Conservation (phyloP, 768 basidiomycete species). For the Tricholoma sp. region DNA sequence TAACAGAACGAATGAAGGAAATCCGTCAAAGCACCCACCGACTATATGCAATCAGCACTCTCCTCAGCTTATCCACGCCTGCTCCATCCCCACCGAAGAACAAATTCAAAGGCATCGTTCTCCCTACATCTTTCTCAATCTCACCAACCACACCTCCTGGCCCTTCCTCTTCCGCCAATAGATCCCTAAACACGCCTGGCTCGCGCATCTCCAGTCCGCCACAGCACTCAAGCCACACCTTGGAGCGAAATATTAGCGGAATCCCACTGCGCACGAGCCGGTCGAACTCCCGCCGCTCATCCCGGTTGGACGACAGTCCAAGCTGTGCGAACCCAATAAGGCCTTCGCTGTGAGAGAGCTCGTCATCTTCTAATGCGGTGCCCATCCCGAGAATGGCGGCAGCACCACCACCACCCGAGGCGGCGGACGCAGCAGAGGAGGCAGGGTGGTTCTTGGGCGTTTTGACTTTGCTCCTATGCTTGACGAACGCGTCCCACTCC, state of each 20-base stretch:
- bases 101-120: constrained; percentile 91
- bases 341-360: constrained; percentile 77
- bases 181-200: constrained; percentile 84
- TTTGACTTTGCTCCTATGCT: constrained; percentile 51
- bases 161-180: constrained; percentile 52
- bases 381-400: constrained; percentile 69
- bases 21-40: constrained; percentile 46
- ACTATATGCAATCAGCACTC: constrained; percentile 89
- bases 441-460: constrained; percentile 24
- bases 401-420: constrained; percentile 35
- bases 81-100: constrained; percentile 98
- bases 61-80: constrained; percentile 86
- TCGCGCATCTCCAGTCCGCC: constrained; percentile 90
- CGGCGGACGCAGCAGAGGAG: constrained; percentile 18
- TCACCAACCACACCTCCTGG: constrained; percentile 56
- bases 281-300: constrained; percentile 78
- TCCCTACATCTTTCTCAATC: constrained; percentile 93
- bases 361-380: constrained; percentile 61
- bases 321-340: constrained; percentile 90
- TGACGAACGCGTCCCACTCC: constrained; percentile 89
- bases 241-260: constrained; percentile 81
- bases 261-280: constrained; percentile 80
- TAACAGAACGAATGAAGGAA: not conserved
- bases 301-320: constrained; percentile 68
- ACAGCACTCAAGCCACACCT: constrained; percentile 92